These are phyloP conservation scores for Chimonanthus salicifolius DNA, from an alignment of 164 flowering plant genomes.

Conservation along the genomic window DNA sequence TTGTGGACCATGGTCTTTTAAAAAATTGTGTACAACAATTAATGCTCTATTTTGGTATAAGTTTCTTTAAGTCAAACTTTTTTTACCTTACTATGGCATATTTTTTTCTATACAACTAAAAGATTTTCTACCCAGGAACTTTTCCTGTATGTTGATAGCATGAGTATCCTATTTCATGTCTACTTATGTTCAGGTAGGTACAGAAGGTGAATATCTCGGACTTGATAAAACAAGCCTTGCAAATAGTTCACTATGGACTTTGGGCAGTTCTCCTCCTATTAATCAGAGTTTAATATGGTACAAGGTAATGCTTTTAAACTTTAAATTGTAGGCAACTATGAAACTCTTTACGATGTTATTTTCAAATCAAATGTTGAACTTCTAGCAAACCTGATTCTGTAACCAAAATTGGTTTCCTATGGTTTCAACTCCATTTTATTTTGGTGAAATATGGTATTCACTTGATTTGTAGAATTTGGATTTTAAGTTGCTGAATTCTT, in stretches of 20 bases:
- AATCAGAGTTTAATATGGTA: conserved; percentile 57
- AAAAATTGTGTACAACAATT: too few relatives aligned
- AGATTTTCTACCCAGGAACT: background rate
- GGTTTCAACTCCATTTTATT: too few relatives aligned
- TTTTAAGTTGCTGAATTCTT: too few relatives aligned
- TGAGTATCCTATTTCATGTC: background rate
- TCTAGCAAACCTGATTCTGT: too few relatives aligned
- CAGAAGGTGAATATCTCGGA: conserved; percentile 48
- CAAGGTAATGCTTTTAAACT: conserved; percentile 29
- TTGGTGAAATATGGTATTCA: too few relatives aligned
- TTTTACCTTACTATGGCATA: background rate
- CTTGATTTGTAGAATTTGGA: too few relatives aligned
- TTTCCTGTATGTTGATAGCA: too few relatives aligned
- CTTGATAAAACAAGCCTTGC: conserved; percentile 33
- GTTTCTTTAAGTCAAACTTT: background rate
- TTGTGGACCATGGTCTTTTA: background rate
- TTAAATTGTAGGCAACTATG: too few relatives aligned
- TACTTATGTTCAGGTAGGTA: conserved; percentile 36
- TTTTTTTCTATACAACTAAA: background rate
- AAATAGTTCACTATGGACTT: conserved; percentile 45
- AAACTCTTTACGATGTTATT: too few relatives aligned
- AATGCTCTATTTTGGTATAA: background rate
- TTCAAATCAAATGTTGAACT: too few relatives aligned
- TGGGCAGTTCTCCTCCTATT: conserved; percentile 25
- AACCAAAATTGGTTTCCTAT: too few relatives aligned